A percentile compares a stretch with the other conserved stretches of the same genome.
These are phyloP conservation scores for Dendrostoma leiphaemia DNA, from an alignment of 2,329 filamentous ascomycete genomes.

Conservation along the genomic window DNA sequence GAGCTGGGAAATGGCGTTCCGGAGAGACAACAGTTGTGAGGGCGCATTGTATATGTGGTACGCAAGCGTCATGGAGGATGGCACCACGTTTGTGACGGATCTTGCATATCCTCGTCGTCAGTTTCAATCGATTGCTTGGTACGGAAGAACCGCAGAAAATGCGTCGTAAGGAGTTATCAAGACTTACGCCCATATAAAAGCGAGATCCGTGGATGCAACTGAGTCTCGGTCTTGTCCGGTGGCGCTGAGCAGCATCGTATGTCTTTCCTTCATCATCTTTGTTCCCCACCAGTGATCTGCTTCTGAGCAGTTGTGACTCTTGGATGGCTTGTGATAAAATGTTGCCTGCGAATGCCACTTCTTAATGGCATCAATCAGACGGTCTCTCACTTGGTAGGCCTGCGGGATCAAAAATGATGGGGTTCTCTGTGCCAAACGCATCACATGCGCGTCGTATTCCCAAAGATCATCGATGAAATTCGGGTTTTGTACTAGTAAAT, in stretches of 20 bases:
- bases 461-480: not conserved
- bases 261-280: not conserved
- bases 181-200: not conserved
- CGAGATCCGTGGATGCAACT: not conserved
- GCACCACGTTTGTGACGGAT: not conserved
- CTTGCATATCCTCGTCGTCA: too few species aligned
- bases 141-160: not conserved
- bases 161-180: not conserved
- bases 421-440: not conserved
- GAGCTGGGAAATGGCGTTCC: not conserved
- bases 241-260: not conserved
- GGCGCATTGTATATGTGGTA: not conserved
- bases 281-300: not conserved
- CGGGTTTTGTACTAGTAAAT: not conserved
- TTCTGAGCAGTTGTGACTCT: not conserved
- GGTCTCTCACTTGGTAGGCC: not conserved
- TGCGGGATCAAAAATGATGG: not conserved
- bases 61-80: not conserved
- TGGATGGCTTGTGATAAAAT: not conserved
- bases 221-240: not conserved
- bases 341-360: not conserved
- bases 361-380: not conserved
- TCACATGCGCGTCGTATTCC: not conserved
- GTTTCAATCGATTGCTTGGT: not conserved
- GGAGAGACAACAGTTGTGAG: not conserved